These are phyloP conservation scores for Zygosaccharomyces pseudobailii DNA, from an alignment of 1,139 yeast genomes.

Conservation along the genomic window DNA sequence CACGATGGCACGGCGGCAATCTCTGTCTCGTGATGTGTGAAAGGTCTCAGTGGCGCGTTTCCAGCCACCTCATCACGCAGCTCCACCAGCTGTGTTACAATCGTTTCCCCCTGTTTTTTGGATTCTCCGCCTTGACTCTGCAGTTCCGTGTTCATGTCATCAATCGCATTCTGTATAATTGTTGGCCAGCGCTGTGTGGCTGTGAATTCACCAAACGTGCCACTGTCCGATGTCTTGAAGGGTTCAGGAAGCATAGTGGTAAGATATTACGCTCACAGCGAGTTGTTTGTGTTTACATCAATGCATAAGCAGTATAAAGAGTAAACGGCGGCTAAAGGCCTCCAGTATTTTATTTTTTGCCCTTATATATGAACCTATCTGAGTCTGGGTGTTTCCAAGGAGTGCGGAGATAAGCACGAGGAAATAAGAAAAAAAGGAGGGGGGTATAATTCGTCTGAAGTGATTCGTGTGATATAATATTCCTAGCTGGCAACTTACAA, in stretches of 20 bases:
- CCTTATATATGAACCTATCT: background rate
- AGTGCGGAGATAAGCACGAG: background rate
- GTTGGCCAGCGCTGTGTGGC: slow-evolving; percentile 84
- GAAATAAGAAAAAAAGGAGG: background rate
- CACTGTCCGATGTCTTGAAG: slow-evolving; percentile 52
- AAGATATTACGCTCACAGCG: background rate
- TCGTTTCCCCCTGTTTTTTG: slow-evolving; percentile 21
- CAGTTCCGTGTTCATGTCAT: slow-evolving; percentile 44
- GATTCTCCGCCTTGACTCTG: slow-evolving; percentile 31
- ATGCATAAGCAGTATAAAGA: background rate
- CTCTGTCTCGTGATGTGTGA: slow-evolving; percentile 40
- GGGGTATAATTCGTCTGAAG: background rate
- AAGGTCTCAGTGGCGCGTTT: slow-evolving; percentile 38
- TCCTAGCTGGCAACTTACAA: too few species aligned
- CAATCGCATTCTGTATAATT: slow-evolving; percentile 62
- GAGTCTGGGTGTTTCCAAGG: background rate
- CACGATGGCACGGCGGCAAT: slow-evolving; percentile 44
- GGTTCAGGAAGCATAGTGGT: slow-evolving; percentile 7
- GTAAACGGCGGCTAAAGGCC: background rate
- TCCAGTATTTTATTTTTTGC: background rate
- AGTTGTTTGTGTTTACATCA: background rate
- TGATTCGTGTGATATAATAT: too few species aligned
- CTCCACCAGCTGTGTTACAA: slow-evolving; percentile 29
- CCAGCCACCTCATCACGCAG: slow-evolving; percentile 36
- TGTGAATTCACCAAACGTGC: slow-evolving; percentile 79